Base-by-base conservation (phyloP, 2,329 filamentous ascomycete species). In the Fusarium sp. region DNA sequence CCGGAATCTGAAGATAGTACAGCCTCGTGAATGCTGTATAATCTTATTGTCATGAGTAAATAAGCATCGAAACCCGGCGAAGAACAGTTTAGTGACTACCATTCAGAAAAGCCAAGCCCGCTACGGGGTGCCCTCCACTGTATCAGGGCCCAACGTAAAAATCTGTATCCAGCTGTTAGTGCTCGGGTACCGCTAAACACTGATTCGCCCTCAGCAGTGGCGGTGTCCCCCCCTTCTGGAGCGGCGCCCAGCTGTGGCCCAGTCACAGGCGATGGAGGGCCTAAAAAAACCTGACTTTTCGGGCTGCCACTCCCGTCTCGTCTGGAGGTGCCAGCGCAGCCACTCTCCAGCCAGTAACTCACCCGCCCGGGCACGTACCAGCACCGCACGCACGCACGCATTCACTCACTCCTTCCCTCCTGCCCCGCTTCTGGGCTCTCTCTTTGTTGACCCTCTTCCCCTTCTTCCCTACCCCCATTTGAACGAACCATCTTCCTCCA, bases 231-330 rank as follows among this genome's bases (percentile, higher is more conserved):
- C 35, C 64, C 57, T 32, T 47, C 66, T 69, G 66, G 53, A 60
- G 57, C 44, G 37, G 9, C 56, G 64, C 47, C 63, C 69, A 69
- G 57, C 59, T 64, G 43, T 67, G 73, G 62, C 71, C 71, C 71
- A 74, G 71, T 61, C 62, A 69, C 50, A 64, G 53, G 32, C 44
- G 37, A 62, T 60, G 44, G 54, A 66, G 66, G 60, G 64, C 63
- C 74, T 67, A 64, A 65, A 76, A 79, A 79, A 77, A 73, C 78
- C 77, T 78, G 78, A 80, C 76, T 80, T 80, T 80, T 80, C 76
- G 73, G 79, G 76, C 78, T 77, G 73, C 77, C 63, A 72, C 54
- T 53, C 47, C 30, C 16, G n/a, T 52, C 30, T 33, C 47, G 47
- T 50, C 33, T 53, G 19, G 23, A 53, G 65, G 69, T 71, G 75